These are phyloP conservation scores for Eutypella sp. DNA, from an alignment of 2,329 filamentous ascomycete species.

Conservation along the genomic window DNA sequence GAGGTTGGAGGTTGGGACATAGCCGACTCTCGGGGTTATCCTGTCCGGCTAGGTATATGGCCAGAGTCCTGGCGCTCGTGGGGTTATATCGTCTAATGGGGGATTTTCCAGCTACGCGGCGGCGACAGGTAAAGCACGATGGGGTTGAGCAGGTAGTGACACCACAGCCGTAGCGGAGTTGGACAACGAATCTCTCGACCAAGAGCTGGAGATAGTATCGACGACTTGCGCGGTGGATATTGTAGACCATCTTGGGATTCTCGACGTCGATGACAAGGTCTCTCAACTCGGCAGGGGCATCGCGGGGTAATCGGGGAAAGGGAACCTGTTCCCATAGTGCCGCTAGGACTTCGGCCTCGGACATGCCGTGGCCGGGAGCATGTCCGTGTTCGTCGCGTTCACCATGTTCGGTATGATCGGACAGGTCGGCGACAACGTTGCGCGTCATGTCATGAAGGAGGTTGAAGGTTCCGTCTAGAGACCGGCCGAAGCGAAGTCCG, in stretches of 20 bases:
- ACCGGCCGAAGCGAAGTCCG: neutral
- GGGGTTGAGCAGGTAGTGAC: slow-evolving; percentile 63
- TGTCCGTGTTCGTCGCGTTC: slow-evolving; percentile 26
- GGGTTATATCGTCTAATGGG: slow-evolving; percentile 76
- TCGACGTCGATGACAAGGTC: slow-evolving; percentile 53
- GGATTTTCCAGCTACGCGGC: slow-evolving; percentile 57
- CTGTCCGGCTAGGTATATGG: slow-evolving; percentile 73
- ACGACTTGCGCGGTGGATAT: slow-evolving; percentile 55
- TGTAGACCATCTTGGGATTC: slow-evolving; percentile 57
- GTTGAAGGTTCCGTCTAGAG: neutral
- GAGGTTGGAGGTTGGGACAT: slow-evolving; percentile 49
- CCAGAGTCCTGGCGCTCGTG: slow-evolving; percentile 75
- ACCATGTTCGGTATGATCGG: slow-evolving; percentile 44
- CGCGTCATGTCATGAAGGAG: slow-evolving; percentile 1
- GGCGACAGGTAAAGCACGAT: slow-evolving; percentile 77
- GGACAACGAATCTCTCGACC: slow-evolving; percentile 70
- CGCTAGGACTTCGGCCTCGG: slow-evolving; percentile 46
- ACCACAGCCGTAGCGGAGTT: slow-evolving; percentile 78
- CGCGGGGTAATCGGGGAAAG: slow-evolving; percentile 53
- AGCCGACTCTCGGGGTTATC: slow-evolving; percentile 69
- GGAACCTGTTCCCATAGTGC: slow-evolving; percentile 58
- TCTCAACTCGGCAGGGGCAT: slow-evolving; percentile 55
- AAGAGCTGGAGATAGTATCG: slow-evolving; percentile 61
- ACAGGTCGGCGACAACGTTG: neutral
- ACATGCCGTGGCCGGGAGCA: slow-evolving; percentile 24